A percentile compares a stretch with the other conserved stretches of the same genome.
Evolutionary conservation across 2,329 filamentous ascomycete genomes (phyloP).

Genomic region (Fusarium anguioides): DNA sequence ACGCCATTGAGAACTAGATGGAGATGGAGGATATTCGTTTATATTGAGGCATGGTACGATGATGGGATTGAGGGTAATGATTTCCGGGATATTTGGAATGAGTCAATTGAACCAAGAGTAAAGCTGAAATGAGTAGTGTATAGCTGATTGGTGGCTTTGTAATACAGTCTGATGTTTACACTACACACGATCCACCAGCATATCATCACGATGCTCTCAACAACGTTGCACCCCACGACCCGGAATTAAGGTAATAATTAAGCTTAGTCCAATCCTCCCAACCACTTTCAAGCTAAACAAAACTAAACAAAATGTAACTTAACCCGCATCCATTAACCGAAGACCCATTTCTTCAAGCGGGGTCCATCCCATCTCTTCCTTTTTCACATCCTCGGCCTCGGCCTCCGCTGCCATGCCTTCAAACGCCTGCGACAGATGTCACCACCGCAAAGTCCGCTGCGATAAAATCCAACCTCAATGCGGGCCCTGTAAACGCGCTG

Average conservation of each 20-base stretch:
- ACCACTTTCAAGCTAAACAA: neutral
- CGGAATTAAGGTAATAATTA: constrained; percentile 31
- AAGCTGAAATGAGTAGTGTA: neutral
- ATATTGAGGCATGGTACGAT: neutral
- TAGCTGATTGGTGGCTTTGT: too few species aligned
- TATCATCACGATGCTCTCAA: neutral
- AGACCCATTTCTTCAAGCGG: constrained; percentile 29
- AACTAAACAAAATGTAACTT: neutral
- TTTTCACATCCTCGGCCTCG: constrained; percentile 25
- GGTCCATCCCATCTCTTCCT: constrained; percentile 6
- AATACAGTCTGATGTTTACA: neutral
- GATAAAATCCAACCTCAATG: constrained; percentile 54
- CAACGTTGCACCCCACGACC: constrained; percentile 17
- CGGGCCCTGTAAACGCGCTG: constrained; percentile 50
- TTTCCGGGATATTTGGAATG: neutral
- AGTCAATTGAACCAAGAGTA: neutral
- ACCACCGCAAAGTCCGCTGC: constrained; percentile 55
- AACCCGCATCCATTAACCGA: neutral
- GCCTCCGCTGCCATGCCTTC: constrained; percentile 34
- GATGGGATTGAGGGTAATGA: neutral
- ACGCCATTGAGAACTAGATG: constrained; percentile 3
- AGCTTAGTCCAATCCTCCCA: constrained; percentile 10
- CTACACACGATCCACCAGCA: neutral
- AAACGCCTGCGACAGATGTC: constrained; percentile 54
- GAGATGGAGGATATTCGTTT: neutral